Percentiles rank a stretch among this genome's conserved stretches.
Conservation (phyloP, 306 rosid species). For the Quercus cerris region DNA sequence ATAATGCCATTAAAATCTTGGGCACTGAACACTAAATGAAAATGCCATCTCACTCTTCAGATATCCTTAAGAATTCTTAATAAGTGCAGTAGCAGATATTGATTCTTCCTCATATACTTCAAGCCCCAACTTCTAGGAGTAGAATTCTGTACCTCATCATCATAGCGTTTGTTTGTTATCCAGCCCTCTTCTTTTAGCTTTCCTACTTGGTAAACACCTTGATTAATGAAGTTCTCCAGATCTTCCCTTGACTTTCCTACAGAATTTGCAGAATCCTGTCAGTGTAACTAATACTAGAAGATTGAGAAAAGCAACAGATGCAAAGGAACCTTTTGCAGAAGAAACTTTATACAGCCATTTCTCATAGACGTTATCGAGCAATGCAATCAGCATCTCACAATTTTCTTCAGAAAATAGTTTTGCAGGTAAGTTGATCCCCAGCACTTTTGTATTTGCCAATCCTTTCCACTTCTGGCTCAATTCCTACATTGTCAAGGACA, state of each 20-base stretch:
- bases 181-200: slow-evolving; percentile 84
- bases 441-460: slow-evolving; percentile 92
- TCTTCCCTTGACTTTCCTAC: slow-evolving; percentile 73
- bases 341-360: slow-evolving; percentile 86
- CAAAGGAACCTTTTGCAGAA: slow-evolving; percentile 65
- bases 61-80: background rate
- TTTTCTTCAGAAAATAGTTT: slow-evolving; percentile 69
- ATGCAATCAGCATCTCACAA: slow-evolving; percentile 77
- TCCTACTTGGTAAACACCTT: slow-evolving; percentile 81
- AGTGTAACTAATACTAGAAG: slow-evolving; percentile 16
- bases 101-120: slow-evolving; percentile 1
- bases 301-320: slow-evolving; percentile 27
- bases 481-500: slow-evolving; percentile 75
- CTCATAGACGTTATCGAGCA: slow-evolving; percentile 81
- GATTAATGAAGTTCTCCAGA: slow-evolving; percentile 67
- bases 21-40: slow-evolving; percentile 1
- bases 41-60: slow-evolving; percentile 2
- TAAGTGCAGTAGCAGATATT: background rate
- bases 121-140: slow-evolving; percentile 5
- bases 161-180: slow-evolving; percentile 72
- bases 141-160: slow-evolving; percentile 72
- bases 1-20: slow-evolving; percentile 4
- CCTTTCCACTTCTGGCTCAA: slow-evolving; percentile 86
- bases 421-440: slow-evolving; percentile 79
- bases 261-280: slow-evolving; percentile 21